A percentile compares a stretch with the other conserved stretches of the same genome.
These are phyloP conservation scores for Wickerhamiella infanticola DNA, from an alignment of 1,139 yeast species.

Conservation along the genomic window DNA sequence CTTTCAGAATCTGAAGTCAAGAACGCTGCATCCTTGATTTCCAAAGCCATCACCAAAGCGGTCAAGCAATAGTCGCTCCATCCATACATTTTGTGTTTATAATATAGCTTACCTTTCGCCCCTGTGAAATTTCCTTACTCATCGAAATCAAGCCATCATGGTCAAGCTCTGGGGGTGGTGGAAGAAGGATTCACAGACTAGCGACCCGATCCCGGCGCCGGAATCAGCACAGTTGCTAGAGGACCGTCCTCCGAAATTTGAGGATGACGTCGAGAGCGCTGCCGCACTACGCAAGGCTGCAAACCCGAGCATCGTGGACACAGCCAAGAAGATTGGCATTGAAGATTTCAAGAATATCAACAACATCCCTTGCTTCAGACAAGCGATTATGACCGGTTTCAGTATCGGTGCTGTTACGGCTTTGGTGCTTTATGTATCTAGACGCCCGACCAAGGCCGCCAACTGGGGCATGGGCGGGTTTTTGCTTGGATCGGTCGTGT, in stretches of 20 bases:
- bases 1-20: constrained; percentile 40
- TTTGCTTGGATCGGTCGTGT: constrained; percentile 60
- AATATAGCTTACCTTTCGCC: not conserved
- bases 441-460: constrained; percentile 44
- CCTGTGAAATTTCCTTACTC: too few species aligned
- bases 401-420: constrained; percentile 74
- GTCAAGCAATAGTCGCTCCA: not conserved
- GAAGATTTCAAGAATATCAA: constrained; percentile 48
- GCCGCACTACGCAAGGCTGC: constrained; percentile 8
- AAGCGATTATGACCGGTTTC: constrained; percentile 75
- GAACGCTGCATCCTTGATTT: constrained; percentile 18
- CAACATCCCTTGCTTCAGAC: constrained; percentile 76
- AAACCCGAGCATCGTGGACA: constrained; percentile 15
- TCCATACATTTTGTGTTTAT: not conserved
- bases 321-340: constrained; percentile 15
- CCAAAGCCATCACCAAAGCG: constrained; percentile 11
- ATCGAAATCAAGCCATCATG: too few species aligned
- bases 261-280: constrained; percentile 16
- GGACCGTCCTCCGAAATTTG: constrained; percentile 23
- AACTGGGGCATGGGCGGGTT: constrained; percentile 83
- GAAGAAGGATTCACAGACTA: constrained; percentile 8
- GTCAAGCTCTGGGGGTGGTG: constrained; percentile 17
- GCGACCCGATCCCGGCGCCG: constrained; percentile 3
- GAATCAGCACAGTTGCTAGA: constrained; percentile 16
- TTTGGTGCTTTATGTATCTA: constrained; percentile 44